These are phyloP conservation scores for Lophiotrema nucula DNA, from an alignment of 495 filamentous ascomycete genomes.

Conservation along the genomic window DNA sequence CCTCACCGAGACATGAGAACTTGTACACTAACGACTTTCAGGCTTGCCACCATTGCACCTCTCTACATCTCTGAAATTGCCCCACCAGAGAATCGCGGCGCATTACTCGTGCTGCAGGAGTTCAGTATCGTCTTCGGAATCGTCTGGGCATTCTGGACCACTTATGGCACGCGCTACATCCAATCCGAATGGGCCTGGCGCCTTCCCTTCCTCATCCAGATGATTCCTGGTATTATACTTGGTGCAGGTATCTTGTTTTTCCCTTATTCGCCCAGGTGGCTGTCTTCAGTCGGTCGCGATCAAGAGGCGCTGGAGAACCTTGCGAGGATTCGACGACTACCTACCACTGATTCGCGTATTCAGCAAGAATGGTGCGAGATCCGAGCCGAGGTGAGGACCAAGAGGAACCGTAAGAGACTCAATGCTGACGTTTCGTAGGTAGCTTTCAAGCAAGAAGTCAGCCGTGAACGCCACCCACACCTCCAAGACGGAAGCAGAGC, in stretches of 20 bases:
- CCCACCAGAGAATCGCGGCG: conserved; percentile 40
- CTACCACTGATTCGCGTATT: conserved; percentile 32
- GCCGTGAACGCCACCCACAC: conserved; percentile 32
- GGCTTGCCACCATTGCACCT: conserved; percentile 34
- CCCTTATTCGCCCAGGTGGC: conserved; percentile 40
- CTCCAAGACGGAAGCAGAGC: conserved; percentile 17
- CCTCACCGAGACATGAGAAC: not conserved
- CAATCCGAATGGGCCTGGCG: conserved; percentile 36
- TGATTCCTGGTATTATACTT: conserved; percentile 37
- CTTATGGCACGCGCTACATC: conserved; percentile 38
- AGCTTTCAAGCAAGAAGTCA: conserved; percentile 32
- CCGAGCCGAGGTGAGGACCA: conserved; percentile 36
- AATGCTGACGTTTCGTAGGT: no score
- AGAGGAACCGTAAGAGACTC: no score
- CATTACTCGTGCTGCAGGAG: conserved; percentile 39
- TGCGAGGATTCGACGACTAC: conserved; percentile 33
- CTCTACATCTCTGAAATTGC: conserved; percentile 42
- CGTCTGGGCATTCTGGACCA: conserved; percentile 42
- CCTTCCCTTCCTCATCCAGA: conserved; percentile 39
- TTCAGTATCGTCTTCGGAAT: conserved; percentile 40
- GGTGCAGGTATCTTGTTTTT: conserved; percentile 37
- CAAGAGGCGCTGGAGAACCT: conserved; percentile 34
- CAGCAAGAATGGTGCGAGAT: conserved; percentile 40
- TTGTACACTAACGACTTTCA: conserved; percentile 3
- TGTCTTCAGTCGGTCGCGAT: conserved; percentile 36